Evolutionary conservation across 2,329 filamentous ascomycete genomes (phyloP).

Genomic region (Epichloe festucae): DNA sequence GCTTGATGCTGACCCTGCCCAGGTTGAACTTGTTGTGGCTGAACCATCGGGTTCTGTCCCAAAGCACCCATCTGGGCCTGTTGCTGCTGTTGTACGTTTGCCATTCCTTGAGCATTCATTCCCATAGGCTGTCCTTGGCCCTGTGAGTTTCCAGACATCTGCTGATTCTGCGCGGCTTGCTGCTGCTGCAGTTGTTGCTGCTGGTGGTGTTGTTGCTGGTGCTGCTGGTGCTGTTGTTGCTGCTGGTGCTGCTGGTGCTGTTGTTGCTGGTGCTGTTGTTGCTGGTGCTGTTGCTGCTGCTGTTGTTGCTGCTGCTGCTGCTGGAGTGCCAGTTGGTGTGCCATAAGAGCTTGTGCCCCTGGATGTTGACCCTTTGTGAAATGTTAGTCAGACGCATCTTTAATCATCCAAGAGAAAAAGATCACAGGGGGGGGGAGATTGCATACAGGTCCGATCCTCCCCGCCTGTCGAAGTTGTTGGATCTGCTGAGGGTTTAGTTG

Average conservation of each 20-base stretch:
- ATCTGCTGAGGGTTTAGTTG: slow-evolving; percentile 39
- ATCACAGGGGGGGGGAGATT: neutral
- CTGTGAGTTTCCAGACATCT: slow-evolving; percentile 27
- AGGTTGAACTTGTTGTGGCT: slow-evolving; percentile 11
- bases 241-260: slow-evolving; percentile 27
- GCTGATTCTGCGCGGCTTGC: slow-evolving; percentile 23
- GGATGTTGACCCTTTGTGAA: no score
- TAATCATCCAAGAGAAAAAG: no score
- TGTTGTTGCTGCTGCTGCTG: slow-evolving; percentile 22
- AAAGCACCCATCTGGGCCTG: slow-evolving; percentile 8
- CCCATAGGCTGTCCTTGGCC: slow-evolving; percentile 29
- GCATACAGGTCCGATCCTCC: slow-evolving; percentile 29
- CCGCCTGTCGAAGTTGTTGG: slow-evolving; percentile 32
- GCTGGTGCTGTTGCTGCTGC: no score
- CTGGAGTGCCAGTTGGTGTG: slow-evolving; percentile 7
- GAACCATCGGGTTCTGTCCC: slow-evolving; percentile 9
- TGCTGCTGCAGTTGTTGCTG: slow-evolving; percentile 20
- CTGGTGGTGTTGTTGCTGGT: slow-evolving; percentile 26
- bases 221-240: slow-evolving; percentile 15
- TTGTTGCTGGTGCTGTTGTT: slow-evolving; percentile 29
- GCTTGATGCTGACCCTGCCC: slow-evolving; percentile 16
- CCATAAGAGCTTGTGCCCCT: no score
- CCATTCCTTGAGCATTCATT: slow-evolving; percentile 35
- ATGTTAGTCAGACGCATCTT: no score
- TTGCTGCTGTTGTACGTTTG: slow-evolving; percentile 21